Conservation (phyloP, 75 land plant species). For the Azolla pinnata region DNA sequence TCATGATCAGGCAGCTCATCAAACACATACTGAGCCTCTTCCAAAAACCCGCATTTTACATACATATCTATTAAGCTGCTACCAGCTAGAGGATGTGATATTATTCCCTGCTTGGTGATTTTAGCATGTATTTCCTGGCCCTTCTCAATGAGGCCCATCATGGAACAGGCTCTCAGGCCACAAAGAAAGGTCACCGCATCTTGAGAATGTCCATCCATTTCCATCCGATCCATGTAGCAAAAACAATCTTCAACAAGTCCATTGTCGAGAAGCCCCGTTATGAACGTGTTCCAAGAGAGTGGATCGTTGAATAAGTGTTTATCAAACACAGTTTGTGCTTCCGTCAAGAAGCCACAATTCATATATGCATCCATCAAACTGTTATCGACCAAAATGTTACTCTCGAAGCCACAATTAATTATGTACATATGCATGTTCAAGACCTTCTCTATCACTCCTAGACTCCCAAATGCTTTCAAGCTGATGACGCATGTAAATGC, state of each 20-base stretch:
- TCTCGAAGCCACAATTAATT: no score
- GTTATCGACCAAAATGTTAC: no score
- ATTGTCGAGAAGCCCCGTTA: constrained; percentile 33
- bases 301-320: neutral
- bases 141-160: constrained; percentile 10
- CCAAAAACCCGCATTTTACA: neutral
- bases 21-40: neutral
- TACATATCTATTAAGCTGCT: constrained; percentile 55
- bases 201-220: constrained; percentile 5
- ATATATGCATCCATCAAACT: no score
- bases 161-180: constrained; percentile 26
- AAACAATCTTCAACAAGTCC: constrained; percentile 21
- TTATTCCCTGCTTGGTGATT: constrained; percentile 20
- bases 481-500: no score
- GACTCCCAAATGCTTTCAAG: no score
- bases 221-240: constrained; percentile 19
- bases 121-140: constrained; percentile 37
- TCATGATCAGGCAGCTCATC: neutral
- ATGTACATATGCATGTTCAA: no score
- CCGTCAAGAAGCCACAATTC: no score
- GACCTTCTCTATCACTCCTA: no score
- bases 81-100: constrained; percentile 12
- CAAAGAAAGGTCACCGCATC: constrained; percentile 31
- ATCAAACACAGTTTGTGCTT: neutral
- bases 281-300: constrained; percentile 30